Conservation (phyloP, 371 early-diverging fungal genomes). For the Phascolomyces articulosus region DNA sequence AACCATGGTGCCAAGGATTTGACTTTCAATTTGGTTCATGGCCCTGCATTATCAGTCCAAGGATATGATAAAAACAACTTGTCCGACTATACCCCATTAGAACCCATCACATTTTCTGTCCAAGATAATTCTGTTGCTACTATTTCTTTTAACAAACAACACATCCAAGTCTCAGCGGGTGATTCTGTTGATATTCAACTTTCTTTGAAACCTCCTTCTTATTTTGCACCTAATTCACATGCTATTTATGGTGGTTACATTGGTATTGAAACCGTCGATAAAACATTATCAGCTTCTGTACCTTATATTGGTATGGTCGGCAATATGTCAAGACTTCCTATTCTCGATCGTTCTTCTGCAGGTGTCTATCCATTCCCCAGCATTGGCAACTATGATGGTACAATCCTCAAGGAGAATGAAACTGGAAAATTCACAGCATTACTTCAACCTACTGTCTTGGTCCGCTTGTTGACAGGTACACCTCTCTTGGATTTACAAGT, state of each 20-base stretch:
- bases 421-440: background rate
- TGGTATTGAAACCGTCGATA: slow-evolving; percentile 12
- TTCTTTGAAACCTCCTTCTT: background rate
- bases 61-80: slow-evolving; percentile 3
- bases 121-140: slow-evolving; percentile 20
- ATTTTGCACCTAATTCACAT: background rate
- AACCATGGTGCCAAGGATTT: slow-evolving; percentile 52
- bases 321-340: slow-evolving; percentile 44
- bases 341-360: slow-evolving; percentile 30
- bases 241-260: slow-evolving; percentile 51
- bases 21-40: slow-evolving; percentile 32
- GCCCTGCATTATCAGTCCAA: slow-evolving; percentile 1
- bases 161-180: slow-evolving; percentile 36
- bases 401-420: background rate
- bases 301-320: slow-evolving; percentile 66
- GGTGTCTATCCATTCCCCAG: slow-evolving; percentile 16
- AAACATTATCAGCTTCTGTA: slow-evolving; percentile 18
- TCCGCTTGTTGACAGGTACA: slow-evolving; percentile 13
- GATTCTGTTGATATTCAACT: slow-evolving; percentile 21
- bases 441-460: background rate
- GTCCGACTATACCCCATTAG: background rate
- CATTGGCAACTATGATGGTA: slow-evolving; percentile 7
- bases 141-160: slow-evolving; percentile 27
- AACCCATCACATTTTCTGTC: background rate
- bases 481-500: slow-evolving; percentile 13